Percentiles rank a stretch among this genome's conserved stretches.
These are phyloP conservation scores for Yamagishiella unicocca DNA, from an alignment of 139 green algal genomes.

Conservation along the genomic window DNA sequence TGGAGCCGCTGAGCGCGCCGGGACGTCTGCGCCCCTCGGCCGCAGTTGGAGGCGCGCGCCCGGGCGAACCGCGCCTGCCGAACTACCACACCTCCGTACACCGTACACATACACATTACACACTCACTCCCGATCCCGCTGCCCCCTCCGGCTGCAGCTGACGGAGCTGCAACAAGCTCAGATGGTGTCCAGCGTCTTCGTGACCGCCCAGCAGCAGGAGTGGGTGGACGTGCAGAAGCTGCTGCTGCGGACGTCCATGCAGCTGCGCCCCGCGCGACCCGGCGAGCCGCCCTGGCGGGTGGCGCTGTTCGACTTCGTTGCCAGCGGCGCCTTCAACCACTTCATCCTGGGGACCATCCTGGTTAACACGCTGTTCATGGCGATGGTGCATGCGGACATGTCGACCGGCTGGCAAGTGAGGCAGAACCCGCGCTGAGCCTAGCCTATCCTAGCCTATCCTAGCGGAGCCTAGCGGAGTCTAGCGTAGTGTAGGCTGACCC, in stretches of 20 bases:
- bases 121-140: no score
- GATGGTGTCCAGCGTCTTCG: background rate
- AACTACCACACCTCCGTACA: no score
- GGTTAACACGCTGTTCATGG: slow-evolving; percentile 54
- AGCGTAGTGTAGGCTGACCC: no score
- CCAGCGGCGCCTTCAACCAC: background rate
- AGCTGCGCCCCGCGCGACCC: background rate
- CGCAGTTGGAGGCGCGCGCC: no score
- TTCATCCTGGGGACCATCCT: slow-evolving; percentile 42
- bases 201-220: slow-evolving; percentile 20
- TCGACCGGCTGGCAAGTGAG: slow-evolving; percentile 14
- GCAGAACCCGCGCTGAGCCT: background rate
- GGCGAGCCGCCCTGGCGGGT: background rate
- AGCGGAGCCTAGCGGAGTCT: no score
- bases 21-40: no score
- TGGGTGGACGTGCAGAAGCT: slow-evolving; percentile 50
- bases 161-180: slow-evolving; percentile 72
- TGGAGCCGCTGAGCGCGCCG: no score
- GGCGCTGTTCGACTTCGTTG: background rate
- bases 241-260: slow-evolving; percentile 31
- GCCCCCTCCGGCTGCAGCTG: no score
- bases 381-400: slow-evolving; percentile 50
- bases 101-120: no score
- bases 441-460: background rate
- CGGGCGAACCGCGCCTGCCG: no score